Evolutionary conservation across 148 eudicot species (phyloP).

Genomic region (Polygonum aviculare): DNA sequence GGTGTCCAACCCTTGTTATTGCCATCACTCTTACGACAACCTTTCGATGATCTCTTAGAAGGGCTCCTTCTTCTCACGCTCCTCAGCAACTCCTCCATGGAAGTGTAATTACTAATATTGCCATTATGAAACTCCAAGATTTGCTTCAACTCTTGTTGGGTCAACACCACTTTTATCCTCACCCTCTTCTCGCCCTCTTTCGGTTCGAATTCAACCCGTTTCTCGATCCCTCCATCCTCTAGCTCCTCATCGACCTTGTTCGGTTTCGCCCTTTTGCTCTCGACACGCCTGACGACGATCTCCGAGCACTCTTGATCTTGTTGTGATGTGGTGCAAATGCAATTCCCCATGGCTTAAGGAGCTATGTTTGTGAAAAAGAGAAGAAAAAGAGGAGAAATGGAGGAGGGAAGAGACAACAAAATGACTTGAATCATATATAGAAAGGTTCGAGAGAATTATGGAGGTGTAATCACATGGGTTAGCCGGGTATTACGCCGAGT

Average conservation of each 20-base stretch:
- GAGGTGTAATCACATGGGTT: background rate
- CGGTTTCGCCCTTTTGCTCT: background rate
- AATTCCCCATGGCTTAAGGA: background rate
- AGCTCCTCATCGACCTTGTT: background rate
- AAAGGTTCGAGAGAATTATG: background rate
- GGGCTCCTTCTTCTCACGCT: background rate
- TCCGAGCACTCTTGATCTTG: background rate
- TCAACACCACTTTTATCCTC: constrained; percentile 11
- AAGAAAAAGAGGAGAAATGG: background rate
- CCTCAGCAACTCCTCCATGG: constrained; percentile 8
- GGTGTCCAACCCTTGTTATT: constrained; percentile 6
- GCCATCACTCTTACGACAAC: background rate
- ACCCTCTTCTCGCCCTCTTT: background rate
- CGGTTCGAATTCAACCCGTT: background rate
- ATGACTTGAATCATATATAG: background rate
- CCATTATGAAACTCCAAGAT: constrained; percentile 6
- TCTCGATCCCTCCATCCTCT: background rate
- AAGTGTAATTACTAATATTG: background rate
- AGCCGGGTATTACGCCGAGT: constrained; percentile 9
- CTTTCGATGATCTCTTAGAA: background rate
- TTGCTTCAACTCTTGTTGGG: constrained; percentile 7
- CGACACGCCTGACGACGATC: background rate
- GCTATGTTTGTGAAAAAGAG: background rate
- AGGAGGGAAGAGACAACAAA: background rate
- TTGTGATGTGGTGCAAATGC: background rate